Base-by-base conservation (phyloP, 2,329 filamentous ascomycete genomes). In the Colletotrichum lentis region DNA sequence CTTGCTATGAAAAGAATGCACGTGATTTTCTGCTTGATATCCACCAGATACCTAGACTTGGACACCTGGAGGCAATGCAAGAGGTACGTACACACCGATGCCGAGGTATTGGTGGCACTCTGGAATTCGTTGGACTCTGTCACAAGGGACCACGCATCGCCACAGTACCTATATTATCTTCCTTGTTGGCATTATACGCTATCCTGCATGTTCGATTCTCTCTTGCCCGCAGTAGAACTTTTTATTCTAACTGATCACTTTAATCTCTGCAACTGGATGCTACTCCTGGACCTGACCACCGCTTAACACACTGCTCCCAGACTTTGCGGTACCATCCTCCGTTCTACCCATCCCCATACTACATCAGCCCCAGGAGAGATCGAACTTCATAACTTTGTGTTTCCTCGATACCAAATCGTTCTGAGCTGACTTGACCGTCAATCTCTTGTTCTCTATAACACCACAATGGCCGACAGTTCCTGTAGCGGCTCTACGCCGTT, bases 401-500 rank as follows among this genome's bases (percentile, higher is more conserved):
- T 5, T 20, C 3, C n/a, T 46, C 10, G 12, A 14, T 39, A 39
- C 31, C 18, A 10, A 3, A 14, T 14, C n/a, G 31, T 39, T 3
- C 11, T 20, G 20, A 20, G 44, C n/a, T 20, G 10, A 0, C n/a
- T 11, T 5, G 20, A 11, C 44, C n/a, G 2, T 20, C 44, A 11
- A 46, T 5, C 4, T 10, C n/a, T 22, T 11, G 31, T 8, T n/a
- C 16, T 20, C n/a, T 16, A 11, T 39, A 31, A 44, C 35, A 12
- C 16, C 27, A 44, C 27, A 62, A 82, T 82, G 80, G 76, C 79
- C 44, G 80, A 81, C 60, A 76, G 76, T 63, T 80, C 80, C 11
- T 82, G 81, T 69, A 80, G 80, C 69, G 80, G 80, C 41, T 75
- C 76, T 2, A 79, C 78, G 56, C 80, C 81, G 43, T 81, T 82